A percentile compares a stretch with the other conserved stretches of the same genome.
Evolutionary conservation across 495 filamentous ascomycete species (phyloP).

Genomic region (Penicillium cataractarum): DNA sequence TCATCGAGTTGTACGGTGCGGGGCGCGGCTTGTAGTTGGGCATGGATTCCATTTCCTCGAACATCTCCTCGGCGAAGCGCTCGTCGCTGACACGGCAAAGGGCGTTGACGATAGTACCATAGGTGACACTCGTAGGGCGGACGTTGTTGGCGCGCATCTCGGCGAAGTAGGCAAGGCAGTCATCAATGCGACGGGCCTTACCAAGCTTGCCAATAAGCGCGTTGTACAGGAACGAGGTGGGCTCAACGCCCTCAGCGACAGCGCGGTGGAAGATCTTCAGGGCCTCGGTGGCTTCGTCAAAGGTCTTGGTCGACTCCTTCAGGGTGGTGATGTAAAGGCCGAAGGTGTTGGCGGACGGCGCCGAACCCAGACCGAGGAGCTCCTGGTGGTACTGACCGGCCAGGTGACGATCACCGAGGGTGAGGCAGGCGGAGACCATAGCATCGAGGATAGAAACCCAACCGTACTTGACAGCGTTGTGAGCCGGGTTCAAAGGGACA

Average conservation of each 20-base stretch:
- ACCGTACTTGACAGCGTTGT: slow-evolving; percentile 84
- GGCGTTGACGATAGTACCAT: slow-evolving; percentile 97
- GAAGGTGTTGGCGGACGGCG: slow-evolving; percentile 95
- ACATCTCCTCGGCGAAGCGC: slow-evolving; percentile 95
- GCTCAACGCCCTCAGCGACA: slow-evolving; percentile 90
- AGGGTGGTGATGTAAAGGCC: slow-evolving; percentile 97
- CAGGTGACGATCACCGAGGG: slow-evolving; percentile 72
- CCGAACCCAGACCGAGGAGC: slow-evolving; percentile 80
- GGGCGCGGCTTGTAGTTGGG: slow-evolving; percentile 98
- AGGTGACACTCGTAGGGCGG: slow-evolving; percentile 95
- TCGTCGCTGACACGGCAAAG: slow-evolving; percentile 96
- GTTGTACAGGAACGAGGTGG: slow-evolving; percentile 96
- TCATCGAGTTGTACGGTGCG: slow-evolving; percentile 97
- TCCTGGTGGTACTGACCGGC: slow-evolving; percentile 90
- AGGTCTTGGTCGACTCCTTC: slow-evolving; percentile 94
- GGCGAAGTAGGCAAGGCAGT: slow-evolving; percentile 95
- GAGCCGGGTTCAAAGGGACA: slow-evolving; percentile 79
- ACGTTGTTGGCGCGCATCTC: slow-evolving; percentile 95
- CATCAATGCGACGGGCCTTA: slow-evolving; percentile 95
- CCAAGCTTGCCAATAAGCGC: slow-evolving; percentile 97
- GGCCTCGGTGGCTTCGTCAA: slow-evolving; percentile 94
- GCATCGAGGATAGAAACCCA: slow-evolving; percentile 94
- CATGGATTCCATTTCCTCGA: slow-evolving; percentile 99
- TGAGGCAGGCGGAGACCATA: slow-evolving; percentile 93
- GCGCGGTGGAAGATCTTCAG: slow-evolving; percentile 96